These are phyloP conservation scores for Eucalyptus paniculata DNA, from an alignment of 345 rosid species.

Conservation along the genomic window DNA sequence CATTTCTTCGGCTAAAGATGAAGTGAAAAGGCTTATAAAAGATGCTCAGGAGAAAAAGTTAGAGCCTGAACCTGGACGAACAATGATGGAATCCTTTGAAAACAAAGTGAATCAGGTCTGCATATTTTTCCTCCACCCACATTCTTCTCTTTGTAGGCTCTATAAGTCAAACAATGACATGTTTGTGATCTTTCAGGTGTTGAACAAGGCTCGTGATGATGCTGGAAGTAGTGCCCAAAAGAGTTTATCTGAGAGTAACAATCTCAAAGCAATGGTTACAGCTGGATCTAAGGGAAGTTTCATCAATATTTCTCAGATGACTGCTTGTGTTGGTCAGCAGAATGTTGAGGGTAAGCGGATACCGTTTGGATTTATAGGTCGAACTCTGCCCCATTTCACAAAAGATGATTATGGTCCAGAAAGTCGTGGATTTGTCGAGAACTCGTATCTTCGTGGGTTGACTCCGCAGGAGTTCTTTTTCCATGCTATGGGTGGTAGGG, in stretches of 20 bases:
- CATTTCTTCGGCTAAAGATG: conserved; percentile 69
- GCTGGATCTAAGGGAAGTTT: conserved; percentile 99
- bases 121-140: neutral
- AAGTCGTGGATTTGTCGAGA: conserved; percentile 99
- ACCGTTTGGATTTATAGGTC: conserved; percentile 81
- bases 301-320: conserved; percentile 97
- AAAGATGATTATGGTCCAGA: conserved; percentile 96
- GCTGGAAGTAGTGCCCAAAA: conserved; percentile 96
- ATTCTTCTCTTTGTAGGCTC: neutral
- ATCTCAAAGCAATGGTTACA: conserved; percentile 98
- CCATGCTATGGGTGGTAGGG: conserved; percentile 99
- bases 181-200: conserved; percentile 28
- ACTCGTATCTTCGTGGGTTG: conserved; percentile 93
- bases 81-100: conserved; percentile 95
- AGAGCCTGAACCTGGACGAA: conserved; percentile 96
- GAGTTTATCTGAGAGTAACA: conserved; percentile 95
- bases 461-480: conserved; percentile 99
- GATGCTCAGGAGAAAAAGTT: conserved; percentile 57
- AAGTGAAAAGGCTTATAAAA: conserved; percentile 64
- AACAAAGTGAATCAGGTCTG: conserved; percentile 91
- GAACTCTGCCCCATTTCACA: conserved; percentile 95
- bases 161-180: neutral
- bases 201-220: conserved; percentile 98
- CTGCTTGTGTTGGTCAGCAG: conserved; percentile 99
- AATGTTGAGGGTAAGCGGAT: conserved; percentile 99